Conservation (phyloP, 1,284 basidiomycete genomes). For the Stygiomarasmius scandens region DNA sequence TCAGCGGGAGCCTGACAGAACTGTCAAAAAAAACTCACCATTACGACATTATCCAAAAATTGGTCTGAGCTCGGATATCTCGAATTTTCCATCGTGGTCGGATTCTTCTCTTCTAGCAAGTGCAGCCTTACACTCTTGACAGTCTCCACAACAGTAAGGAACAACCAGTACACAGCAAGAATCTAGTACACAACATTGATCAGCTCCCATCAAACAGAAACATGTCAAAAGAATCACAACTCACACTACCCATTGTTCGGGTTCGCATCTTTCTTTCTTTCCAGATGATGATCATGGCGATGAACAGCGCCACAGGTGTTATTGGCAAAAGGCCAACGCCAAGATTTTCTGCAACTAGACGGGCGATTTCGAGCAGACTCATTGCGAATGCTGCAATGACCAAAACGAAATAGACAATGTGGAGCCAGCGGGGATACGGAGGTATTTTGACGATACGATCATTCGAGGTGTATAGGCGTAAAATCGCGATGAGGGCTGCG, state of each 20-base stretch:
- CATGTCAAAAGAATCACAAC: conserved; percentile 10
- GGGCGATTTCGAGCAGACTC: conserved; percentile 27
- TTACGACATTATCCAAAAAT: conserved; percentile 28
- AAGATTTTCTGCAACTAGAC: conserved; percentile 24
- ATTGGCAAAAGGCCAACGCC: conserved; percentile 29
- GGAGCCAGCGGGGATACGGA: conserved; percentile 21
- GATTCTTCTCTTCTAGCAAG: conserved; percentile 22
- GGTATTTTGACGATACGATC: conserved; percentile 6
- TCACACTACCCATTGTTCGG: conserved; percentile 19
- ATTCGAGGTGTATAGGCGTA: conserved; percentile 6
- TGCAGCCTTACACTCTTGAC: conserved; percentile 25
- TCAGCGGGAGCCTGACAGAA: too few relatives aligned
- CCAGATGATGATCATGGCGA: conserved; percentile 22
- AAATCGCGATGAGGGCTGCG: conserved; percentile 15
- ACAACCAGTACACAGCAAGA: conserved; percentile 25
- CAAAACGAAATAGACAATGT: conserved; percentile 26
- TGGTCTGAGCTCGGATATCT: conserved; percentile 27
- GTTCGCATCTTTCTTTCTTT: conserved; percentile 23
- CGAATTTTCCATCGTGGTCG: conserved; percentile 20
- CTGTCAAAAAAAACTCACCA: conserved; percentile 16
- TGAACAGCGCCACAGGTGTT: conserved; percentile 20
- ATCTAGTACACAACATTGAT: conserved; percentile 16
- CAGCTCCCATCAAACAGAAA: neutral
- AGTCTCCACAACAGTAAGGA: conserved; percentile 20
- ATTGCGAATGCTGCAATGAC: conserved; percentile 25